Evolutionary conservation across 345 rosid genomes (phyloP).

Genomic region (Psidium guajava): DNA sequence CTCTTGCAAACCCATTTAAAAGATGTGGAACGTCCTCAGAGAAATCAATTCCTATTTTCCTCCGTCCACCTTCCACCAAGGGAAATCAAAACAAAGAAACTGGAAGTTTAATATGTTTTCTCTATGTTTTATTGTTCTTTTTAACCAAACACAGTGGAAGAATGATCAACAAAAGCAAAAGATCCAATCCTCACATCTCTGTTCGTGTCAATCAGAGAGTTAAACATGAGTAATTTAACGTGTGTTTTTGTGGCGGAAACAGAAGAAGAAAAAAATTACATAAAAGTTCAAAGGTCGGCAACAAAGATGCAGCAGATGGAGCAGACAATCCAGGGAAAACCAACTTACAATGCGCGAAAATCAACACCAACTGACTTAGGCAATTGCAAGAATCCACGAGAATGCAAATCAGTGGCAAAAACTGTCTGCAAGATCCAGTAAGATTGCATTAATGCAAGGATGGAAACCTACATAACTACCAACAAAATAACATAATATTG

Average conservation of each 20-base stretch:
- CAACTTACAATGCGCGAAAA: conserved; percentile 87
- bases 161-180: not conserved
- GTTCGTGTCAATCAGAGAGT: not conserved
- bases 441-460: not conserved
- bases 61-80: not conserved
- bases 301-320: not conserved
- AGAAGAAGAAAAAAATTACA: not conserved
- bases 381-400: conserved; percentile 74
- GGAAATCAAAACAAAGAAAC: not conserved
- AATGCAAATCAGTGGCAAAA: conserved; percentile 81
- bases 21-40: not conserved
- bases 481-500: not conserved
- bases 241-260: not conserved
- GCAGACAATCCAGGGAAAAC: not conserved
- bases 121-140: not conserved
- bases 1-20: not conserved
- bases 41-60: not conserved
- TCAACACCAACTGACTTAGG: conserved; percentile 91
- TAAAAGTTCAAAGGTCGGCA: not conserved
- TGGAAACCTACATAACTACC: not conserved
- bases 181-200: not conserved
- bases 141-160: not conserved
- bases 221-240: not conserved
- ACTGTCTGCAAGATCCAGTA: conserved; percentile 49
- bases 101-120: not conserved